phyloP scores from a whole-genome alignment of 2,329 filamentous ascomycete species.

The Aspergillus sp. region DNA sequence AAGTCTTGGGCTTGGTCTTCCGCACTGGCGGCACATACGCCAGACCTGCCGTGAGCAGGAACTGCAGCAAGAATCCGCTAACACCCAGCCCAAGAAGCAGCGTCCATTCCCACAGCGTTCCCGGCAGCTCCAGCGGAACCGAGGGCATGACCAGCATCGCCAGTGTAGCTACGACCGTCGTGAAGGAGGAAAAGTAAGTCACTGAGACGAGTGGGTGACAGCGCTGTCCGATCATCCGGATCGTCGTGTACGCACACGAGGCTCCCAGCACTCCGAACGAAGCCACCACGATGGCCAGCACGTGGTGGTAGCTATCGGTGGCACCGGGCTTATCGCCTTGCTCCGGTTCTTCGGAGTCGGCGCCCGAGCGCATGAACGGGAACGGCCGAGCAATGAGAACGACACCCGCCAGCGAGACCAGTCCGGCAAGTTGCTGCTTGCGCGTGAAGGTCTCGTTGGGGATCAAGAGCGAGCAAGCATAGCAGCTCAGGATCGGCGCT shows the following conservation, averaged over 20 bases:
- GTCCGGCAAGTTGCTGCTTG: slow-evolving; percentile 72
- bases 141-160: slow-evolving; percentile 60
- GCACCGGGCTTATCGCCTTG: slow-evolving; percentile 31
- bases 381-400: slow-evolving; percentile 77
- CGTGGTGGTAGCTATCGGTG: slow-evolving; percentile 63
- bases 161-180: slow-evolving; percentile 65
- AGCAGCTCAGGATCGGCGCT: slow-evolving; percentile 74
- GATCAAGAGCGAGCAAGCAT: slow-evolving; percentile 74
- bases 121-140: slow-evolving; percentile 60
- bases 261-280: slow-evolving; percentile 77
- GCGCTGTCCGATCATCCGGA: slow-evolving; percentile 76
- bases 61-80: slow-evolving; percentile 82
- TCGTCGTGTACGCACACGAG: slow-evolving; percentile 72
- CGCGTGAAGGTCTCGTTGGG: slow-evolving; percentile 74
- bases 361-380: slow-evolving; percentile 15
- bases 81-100: slow-evolving; percentile 69
- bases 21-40: slow-evolving; percentile 65
- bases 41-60: slow-evolving; percentile 76
- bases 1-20: background rate
- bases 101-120: slow-evolving; percentile 61
- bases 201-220: slow-evolving; percentile 82
- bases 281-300: slow-evolving; percentile 70
- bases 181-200: slow-evolving; percentile 77
- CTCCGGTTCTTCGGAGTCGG: slow-evolving; percentile 21
- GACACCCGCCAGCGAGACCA: slow-evolving; percentile 76